phyloP scores from a whole-genome alignment of 768 basidiomycete species.

The Phylloporus sp. region DNA sequence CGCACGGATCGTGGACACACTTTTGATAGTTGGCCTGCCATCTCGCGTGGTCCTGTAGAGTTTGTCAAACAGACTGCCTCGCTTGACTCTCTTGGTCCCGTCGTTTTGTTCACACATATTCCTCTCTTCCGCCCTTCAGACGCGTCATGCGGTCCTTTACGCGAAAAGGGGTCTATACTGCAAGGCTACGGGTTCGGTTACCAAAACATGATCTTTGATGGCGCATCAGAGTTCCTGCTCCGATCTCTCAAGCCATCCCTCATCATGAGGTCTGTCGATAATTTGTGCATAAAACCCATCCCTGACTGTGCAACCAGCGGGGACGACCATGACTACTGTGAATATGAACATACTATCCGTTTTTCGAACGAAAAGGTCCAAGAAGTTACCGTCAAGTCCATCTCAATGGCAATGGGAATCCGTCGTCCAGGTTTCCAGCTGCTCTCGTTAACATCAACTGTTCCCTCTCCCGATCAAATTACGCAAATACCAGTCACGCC shows the following conservation, averaged over 20 bases:
- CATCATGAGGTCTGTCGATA: slow-evolving; percentile 62
- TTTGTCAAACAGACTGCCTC: slow-evolving; percentile 44
- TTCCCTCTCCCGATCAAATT: slow-evolving; percentile 23
- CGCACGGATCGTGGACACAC: slow-evolving; percentile 40
- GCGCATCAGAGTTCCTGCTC: slow-evolving; percentile 64
- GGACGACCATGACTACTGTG: slow-evolving; percentile 96
- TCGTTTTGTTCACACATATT: slow-evolving; percentile 82
- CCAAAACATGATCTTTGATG: slow-evolving; percentile 75
- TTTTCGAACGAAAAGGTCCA: slow-evolving; percentile 34
- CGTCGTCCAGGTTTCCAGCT: slow-evolving; percentile 85
- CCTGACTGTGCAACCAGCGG: slow-evolving; percentile 48
- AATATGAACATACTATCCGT: slow-evolving; percentile 50
- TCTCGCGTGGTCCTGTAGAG: slow-evolving; percentile 49
- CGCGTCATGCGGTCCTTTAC: slow-evolving; percentile 68
- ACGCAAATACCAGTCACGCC: slow-evolving; percentile 29
- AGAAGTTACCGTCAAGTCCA: slow-evolving; percentile 85
- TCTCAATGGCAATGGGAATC: slow-evolving; percentile 89
- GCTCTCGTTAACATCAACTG: slow-evolving; percentile 60
- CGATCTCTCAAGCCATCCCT: slow-evolving; percentile 58
- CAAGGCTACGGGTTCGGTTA: slow-evolving; percentile 77
- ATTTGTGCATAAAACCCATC: background rate
- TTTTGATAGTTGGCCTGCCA: slow-evolving; percentile 46
- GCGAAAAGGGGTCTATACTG: slow-evolving; percentile 71
- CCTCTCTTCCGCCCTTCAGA: slow-evolving; percentile 75
- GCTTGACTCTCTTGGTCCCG: slow-evolving; percentile 36